Evolutionary conservation across 2,329 filamentous ascomycete species (phyloP), one percentile per base, ranked within the genome.

Genomic region (Ceratocystis diversiconidia): DNA sequence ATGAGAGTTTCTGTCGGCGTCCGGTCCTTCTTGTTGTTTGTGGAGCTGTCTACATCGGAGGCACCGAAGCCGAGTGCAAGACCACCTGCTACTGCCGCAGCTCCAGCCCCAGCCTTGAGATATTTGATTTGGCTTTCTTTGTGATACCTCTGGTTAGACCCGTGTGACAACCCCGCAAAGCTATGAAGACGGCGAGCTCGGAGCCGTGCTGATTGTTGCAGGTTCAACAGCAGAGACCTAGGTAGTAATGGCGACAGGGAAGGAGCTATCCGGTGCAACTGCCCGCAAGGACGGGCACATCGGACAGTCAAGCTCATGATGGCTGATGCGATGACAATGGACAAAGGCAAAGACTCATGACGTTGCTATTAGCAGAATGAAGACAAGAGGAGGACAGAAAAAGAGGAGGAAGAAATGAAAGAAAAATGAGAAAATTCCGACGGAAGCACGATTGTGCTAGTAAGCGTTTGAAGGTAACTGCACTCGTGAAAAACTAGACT

Each of bases 1-100:
- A 96, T 96, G 69, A 90, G 87, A 75, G 82, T 82, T 76, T 96
- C 92, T 30, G 63, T 63, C 5, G 66, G 65, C 7, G 65, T 67
- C 8, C 62, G 62, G 12, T 67, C 62, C 28, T 67, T 64, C 1
- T 25, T 52, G 55, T 36, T 59, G 28, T 30, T n/a, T 28, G 55
- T 12, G n/a, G 32, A 25, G 25, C 22, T 50, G 15, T 43, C 7
- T 57, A 41, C 12, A 6, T 30, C 25, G n/a, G 43, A 25, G 22
- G 19, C 22, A 15, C 48, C 48, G 4, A 52, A 6, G 15, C 60
- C 41, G 12, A 67, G 25, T 2, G 65, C 65, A 5, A 67, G 48
- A 22, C 65, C 36, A 22, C 52, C 55, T 22, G 57, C 62, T 1
- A 44, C 65, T 22, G 32, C 62, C 2, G 15, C 57, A 28, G 41